Percentiles rank a stretch among this genome's conserved stretches.
phyloP scores from a whole-genome alignment of 1,284 basidiomycete genomes.

The Ganoderma leucocontextum region DNA sequence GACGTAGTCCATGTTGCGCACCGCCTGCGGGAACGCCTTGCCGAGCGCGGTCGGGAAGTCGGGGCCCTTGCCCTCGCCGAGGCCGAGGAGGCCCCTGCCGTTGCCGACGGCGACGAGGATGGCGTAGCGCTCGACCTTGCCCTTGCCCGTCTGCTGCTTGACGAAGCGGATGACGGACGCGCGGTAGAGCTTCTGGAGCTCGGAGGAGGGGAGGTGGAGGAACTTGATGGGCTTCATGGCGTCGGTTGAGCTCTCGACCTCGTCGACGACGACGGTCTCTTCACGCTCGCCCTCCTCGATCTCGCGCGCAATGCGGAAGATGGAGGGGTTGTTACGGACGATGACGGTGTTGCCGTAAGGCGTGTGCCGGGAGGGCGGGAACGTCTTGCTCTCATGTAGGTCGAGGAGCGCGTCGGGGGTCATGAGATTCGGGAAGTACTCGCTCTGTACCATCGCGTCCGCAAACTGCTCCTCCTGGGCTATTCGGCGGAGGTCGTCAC shows the following conservation, averaged over 20 bases:
- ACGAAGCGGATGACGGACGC: slow-evolving; percentile 73
- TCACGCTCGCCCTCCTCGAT: slow-evolving; percentile 30
- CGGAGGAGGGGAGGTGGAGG: slow-evolving; percentile 36
- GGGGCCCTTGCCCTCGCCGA: slow-evolving; percentile 87
- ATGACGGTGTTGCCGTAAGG: slow-evolving; percentile 66
- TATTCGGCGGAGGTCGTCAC: slow-evolving; percentile 19
- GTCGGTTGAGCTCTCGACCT: slow-evolving; percentile 29
- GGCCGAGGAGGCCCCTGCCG: slow-evolving; percentile 88
- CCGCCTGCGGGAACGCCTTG: slow-evolving; percentile 77
- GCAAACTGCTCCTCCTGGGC: slow-evolving; percentile 24
- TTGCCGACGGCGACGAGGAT: slow-evolving; percentile 85
- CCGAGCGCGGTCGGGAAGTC: slow-evolving; percentile 67
- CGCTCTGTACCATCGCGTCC: slow-evolving; percentile 23
- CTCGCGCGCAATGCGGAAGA: slow-evolving; percentile 39
- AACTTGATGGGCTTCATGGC: slow-evolving; percentile 36
- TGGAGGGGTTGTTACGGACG: slow-evolving; percentile 65
- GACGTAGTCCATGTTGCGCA: slow-evolving; percentile 90
- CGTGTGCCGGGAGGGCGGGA: slow-evolving; percentile 57
- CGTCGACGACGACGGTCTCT: slow-evolving; percentile 29
- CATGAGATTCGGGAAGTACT: slow-evolving; percentile 64
- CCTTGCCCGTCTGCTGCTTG: slow-evolving; percentile 88
- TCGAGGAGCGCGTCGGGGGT: slow-evolving; percentile 66
- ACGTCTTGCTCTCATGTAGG: slow-evolving; percentile 58
- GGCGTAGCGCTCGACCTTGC: slow-evolving; percentile 76
- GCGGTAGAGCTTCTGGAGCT: slow-evolving; percentile 54